phyloP scores from a whole-genome alignment of 305 asterid genomes.

The Fraxinus dipetala region DNA sequence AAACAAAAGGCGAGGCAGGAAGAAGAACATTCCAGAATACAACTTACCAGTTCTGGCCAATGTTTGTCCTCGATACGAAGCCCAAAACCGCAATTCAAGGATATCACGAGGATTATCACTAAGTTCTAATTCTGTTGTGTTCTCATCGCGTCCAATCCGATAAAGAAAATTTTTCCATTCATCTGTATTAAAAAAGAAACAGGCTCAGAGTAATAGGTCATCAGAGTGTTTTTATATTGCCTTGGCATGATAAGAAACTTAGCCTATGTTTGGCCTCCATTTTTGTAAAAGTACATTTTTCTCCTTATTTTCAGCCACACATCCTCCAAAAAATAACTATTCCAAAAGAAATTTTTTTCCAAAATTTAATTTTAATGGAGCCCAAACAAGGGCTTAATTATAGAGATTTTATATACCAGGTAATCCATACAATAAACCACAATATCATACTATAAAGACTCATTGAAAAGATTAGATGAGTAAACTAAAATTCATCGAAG shows the following conservation, averaged over 20 bases:
- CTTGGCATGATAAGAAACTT: background rate
- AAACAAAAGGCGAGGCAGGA: background rate
- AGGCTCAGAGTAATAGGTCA: background rate
- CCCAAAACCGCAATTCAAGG: conserved; percentile 95
- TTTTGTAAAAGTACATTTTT: background rate
- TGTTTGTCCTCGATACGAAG: conserved; percentile 95
- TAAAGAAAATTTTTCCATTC: conserved; percentile 95
- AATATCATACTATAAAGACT: background rate
- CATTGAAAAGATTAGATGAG: background rate
- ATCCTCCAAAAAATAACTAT: background rate
- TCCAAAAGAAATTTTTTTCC: background rate
- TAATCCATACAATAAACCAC: conserved; percentile 4
- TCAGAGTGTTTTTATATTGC: background rate
- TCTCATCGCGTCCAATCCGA: conserved; percentile 88
- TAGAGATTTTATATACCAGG: conserved; percentile 7
- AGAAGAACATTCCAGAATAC: conserved; percentile 11
- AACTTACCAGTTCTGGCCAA: conserved; percentile 81
- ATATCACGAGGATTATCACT: conserved; percentile 74
- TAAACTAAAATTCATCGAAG: background rate
- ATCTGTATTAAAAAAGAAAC: conserved; percentile 43
- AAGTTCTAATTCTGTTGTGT: conserved; percentile 67
- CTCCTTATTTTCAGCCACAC: background rate
- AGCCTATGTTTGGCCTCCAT: background rate
- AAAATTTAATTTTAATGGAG: background rate
- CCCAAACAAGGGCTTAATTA: background rate